phyloP scores from a whole-genome alignment of 495 filamentous ascomycete genomes.

The Podospora fimiseda region DNA sequence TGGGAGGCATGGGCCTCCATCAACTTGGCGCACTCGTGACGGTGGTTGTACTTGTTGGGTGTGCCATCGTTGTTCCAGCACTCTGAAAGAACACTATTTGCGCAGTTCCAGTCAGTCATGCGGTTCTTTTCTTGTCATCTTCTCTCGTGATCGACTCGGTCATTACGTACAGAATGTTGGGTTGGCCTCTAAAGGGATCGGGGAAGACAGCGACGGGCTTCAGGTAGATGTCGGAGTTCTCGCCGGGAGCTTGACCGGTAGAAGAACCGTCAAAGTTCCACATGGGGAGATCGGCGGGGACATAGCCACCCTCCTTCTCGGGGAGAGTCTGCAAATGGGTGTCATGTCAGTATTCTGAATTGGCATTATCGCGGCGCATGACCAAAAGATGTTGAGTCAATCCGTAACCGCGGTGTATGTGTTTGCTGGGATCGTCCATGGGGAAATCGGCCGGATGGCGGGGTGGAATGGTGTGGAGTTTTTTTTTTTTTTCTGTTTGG shows the following conservation, averaged over 20 bases:
- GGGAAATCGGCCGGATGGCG: neutral
- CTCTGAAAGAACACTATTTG: slow-evolving; percentile 73
- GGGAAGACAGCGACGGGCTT: slow-evolving; percentile 78
- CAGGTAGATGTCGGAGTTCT: slow-evolving; percentile 98
- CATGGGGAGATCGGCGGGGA: slow-evolving; percentile 79
- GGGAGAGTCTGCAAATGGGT: slow-evolving; percentile 60
- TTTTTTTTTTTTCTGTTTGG: too few species aligned
- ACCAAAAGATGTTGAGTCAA: neutral
- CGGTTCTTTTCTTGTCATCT: slow-evolving; percentile 42
- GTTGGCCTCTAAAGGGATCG: slow-evolving; percentile 76
- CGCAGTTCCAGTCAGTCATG: slow-evolving; percentile 40
- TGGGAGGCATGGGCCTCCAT: slow-evolving; percentile 82
- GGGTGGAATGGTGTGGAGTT: too few species aligned
- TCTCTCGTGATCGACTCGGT: slow-evolving; percentile 19
- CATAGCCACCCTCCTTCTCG: slow-evolving; percentile 44
- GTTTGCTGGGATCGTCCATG: slow-evolving; percentile 6
- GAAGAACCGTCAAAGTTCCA: slow-evolving; percentile 99
- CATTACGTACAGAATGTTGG: slow-evolving; percentile 63
- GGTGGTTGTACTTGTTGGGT: slow-evolving; percentile 98
- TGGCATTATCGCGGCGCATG: too few species aligned
- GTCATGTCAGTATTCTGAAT: slow-evolving; percentile 15
- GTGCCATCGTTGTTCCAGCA: slow-evolving; percentile 95
- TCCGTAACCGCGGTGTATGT: neutral
- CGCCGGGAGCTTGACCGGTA: slow-evolving; percentile 86
- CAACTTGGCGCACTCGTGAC: slow-evolving; percentile 56